phyloP scores from a whole-genome alignment of 805 yeast genomes.

The Clavispora vitiphila region DNA sequence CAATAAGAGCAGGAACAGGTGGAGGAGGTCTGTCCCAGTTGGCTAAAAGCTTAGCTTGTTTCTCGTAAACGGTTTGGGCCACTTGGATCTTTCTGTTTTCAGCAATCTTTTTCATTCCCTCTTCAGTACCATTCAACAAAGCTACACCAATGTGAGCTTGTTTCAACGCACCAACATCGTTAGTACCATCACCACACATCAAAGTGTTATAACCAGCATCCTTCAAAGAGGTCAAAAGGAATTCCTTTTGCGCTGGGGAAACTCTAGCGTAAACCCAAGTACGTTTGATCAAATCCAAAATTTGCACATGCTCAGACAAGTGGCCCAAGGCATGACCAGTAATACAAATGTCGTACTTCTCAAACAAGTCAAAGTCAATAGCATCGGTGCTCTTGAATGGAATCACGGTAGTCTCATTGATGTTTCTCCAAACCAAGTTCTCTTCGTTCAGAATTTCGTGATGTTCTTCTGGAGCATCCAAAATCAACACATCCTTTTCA shows the following conservation, averaged over 20 bases:
- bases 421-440: slow-evolving; percentile 78
- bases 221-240: slow-evolving; percentile 75
- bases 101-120: slow-evolving; percentile 81
- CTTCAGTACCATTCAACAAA: slow-evolving; percentile 94
- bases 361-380: slow-evolving; percentile 53
- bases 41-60: slow-evolving; percentile 72
- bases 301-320: slow-evolving; percentile 62
- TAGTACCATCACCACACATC: slow-evolving; percentile 99
- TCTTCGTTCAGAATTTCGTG: slow-evolving; percentile 43
- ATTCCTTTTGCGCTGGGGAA: slow-evolving; percentile 94
- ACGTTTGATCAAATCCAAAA: slow-evolving; percentile 70
- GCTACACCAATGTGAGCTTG: slow-evolving; percentile 99
- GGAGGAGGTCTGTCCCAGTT: slow-evolving; percentile 84
- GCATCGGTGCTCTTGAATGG: slow-evolving; percentile 60
- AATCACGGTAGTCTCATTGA: slow-evolving; percentile 65
- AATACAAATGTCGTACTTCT: slow-evolving; percentile 76
- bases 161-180: slow-evolving; percentile 97
- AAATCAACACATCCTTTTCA: slow-evolving; percentile 74
- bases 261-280: slow-evolving; percentile 98
- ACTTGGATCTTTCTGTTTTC: slow-evolving; percentile 71
- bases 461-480: slow-evolving; percentile 78
- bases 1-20: slow-evolving; percentile 79
- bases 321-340: slow-evolving; percentile 85
- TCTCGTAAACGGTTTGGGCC: slow-evolving; percentile 64
- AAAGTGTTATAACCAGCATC: slow-evolving; percentile 86